Evolutionary conservation across 2,329 filamentous ascomycete genomes (phyloP), one percentile per base, ranked within the genome.

Genomic region (Camptophora hylomeconis): DNA sequence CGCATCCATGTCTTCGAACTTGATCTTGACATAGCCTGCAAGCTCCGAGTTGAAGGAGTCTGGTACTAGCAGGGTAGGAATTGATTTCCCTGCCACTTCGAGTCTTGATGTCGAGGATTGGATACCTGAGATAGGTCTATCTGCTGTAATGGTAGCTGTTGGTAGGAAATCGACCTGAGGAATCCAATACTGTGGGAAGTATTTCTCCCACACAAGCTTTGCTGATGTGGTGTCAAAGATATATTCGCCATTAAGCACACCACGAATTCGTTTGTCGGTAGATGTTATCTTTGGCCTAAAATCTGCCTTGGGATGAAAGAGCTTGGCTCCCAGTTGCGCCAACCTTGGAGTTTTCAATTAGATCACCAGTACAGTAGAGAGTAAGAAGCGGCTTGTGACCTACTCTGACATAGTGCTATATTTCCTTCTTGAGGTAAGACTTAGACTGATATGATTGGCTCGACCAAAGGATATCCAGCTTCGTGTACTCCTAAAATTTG

Each of bases 141-240:
- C 43, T 3, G 43, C 34, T 4, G 33, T 37, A 19, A 45, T 40
- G 3, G 31, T 35, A 5, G 44, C 48, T 8, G 29, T 28, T 15
- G 23, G 22, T 20, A 32, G 17, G 25, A 44, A 42, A 15, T 34
- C 33, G 20, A 31, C 20, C 14, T 29, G 20, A 1, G 41, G 38
- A 24, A 44, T 39, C 39, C 39, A 43, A 24, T 40, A 42, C 15
- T 35, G 32, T 2, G 42, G 42, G 21, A 40, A 45, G 24, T 29
- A 44, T 21, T 36, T 33, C 24, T 45, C 42, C 42, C 42, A 45
- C 10, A 45, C 42, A 5, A 45, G 32, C 17, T 38, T 37, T 6
- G 41, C 39, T 4, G 19, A 9, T 7, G 39, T 40, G 12, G 42
- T 44, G 33, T 44, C 39, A 35, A 45, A 45, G 29, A 45, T 38